Base-by-base conservation (phyloP, 192 early-diverging fungal genomes). In the Coemansia sp. region DNA sequence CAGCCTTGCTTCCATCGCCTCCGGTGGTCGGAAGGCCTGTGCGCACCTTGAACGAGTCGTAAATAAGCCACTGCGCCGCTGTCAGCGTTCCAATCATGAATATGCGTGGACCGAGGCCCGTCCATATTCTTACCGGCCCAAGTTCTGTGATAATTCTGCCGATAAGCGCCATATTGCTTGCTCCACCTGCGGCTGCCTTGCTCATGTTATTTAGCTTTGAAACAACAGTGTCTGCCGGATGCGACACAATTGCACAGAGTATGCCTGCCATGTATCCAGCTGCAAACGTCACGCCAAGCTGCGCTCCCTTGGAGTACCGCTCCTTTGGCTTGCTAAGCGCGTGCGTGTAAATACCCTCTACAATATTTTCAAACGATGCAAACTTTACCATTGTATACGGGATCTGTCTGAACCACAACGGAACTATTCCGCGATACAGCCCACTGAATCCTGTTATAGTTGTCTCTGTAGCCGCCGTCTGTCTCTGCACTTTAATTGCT, bases 11-110 rank as follows among this genome's bases (percentile, higher is more conserved):
- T 9, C 44, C 63, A 11, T 38, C 53, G 32, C 43, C 56, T 11
- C 42, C 52, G 18, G 87, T 86, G 39, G 87, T 87, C 38, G 86
- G 86, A 50, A 89, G 70, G 39, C 87, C 87, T 41, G 83, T 77
- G 60, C 64, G 62, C 38, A 79, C 84, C 83, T 92, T 92, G 86
- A 89, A 89, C 50, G 81, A 72, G 81, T 91, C 91, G 79, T 92
- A 92, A 74, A 91, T 86, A 37, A 86, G 78, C 89, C 89, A 93
- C 74, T 93, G 92, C 42, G 89, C 72, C 54, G 85, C 90, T 65
- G 92, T 94, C 61, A 94, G 75, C 49, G 91, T 90, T 69, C 93
- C 93, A 63, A 94, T 89, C 93, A 94, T 94, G 38, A 92, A 70
- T 62, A 93, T 89, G 80, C 93, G 90, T 43, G 91, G 85, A 23